Evolutionary conservation across 306 rosid genomes (phyloP).

Genomic region (Spatholobus suberectus): DNA sequence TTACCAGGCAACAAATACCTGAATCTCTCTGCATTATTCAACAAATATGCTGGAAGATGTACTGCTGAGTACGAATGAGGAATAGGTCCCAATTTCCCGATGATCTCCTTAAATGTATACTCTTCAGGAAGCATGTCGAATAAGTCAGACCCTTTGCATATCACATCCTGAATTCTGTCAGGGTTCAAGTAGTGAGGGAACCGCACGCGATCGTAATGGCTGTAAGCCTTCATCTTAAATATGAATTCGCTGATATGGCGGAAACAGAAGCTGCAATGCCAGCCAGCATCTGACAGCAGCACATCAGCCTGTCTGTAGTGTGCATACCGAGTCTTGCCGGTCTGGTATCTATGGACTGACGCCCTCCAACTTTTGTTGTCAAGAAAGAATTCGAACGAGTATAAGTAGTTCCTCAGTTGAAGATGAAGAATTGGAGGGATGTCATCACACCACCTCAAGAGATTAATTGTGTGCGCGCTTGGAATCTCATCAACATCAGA

Average conservation of each 20-base stretch:
- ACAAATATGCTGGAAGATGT: conserved; percentile 79
- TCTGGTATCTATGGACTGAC: conserved; percentile 69
- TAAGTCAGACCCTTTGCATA: conserved; percentile 79
- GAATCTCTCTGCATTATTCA: conserved; percentile 75
- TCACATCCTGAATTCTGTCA: conserved; percentile 72
- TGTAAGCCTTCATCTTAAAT: conserved; percentile 94
- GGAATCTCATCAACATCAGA: conserved; percentile 98
- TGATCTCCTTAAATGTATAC: conserved; percentile 83
- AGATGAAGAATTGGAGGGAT: conserved; percentile 80
- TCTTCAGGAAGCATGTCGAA: conserved; percentile 97
- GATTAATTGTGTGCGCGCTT: conserved; percentile 85
- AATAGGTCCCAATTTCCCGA: conserved; percentile 89
- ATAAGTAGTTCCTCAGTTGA: conserved; percentile 75
- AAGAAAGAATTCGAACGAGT: conserved; percentile 75
- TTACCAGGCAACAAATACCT: conserved; percentile 81
- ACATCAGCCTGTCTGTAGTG: conserved; percentile 73
- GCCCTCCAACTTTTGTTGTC: conserved; percentile 93
- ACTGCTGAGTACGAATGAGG: conserved; percentile 91
- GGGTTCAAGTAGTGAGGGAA: conserved; percentile 77
- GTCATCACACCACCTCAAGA: conserved; percentile 88
- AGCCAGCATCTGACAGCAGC: conserved; percentile 76
- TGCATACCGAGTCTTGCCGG: conserved; percentile 75
- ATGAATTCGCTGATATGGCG: conserved; percentile 75
- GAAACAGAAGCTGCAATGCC: conserved; percentile 97
- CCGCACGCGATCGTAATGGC: conserved; percentile 81